Evolutionary conservation across 148 eudicot genomes (phyloP).

Genomic region (Vaccinium macrocarpon): DNA sequence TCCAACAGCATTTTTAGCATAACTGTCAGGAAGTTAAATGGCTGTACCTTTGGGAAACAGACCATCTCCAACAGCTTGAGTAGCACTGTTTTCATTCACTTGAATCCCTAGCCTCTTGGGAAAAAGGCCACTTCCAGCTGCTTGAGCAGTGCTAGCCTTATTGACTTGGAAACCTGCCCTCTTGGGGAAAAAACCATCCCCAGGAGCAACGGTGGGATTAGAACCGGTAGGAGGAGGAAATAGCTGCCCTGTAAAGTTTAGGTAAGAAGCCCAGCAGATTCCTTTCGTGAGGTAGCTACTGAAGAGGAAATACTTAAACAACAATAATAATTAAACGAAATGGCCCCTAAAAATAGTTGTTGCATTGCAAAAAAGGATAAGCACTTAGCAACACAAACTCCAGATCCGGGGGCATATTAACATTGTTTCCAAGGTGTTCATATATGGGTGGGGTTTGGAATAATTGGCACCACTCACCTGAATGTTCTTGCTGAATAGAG

Average conservation of each 20-base stretch:
- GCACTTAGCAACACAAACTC: background rate
- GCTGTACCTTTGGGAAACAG: constrained; percentile 6
- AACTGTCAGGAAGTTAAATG: background rate
- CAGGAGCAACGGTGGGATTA: background rate
- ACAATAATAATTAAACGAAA: background rate
- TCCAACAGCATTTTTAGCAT: background rate
- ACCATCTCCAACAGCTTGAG: constrained; percentile 21
- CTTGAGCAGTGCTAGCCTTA: constrained; percentile 5
- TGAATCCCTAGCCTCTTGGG: constrained; percentile 31
- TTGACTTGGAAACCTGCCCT: background rate
- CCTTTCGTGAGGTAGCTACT: constrained; percentile 6
- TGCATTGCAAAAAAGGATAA: background rate
- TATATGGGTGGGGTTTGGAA: background rate
- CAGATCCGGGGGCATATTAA: background rate
- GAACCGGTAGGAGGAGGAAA: constrained; percentile 8
- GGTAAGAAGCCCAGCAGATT: background rate
- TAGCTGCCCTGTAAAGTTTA: constrained; percentile 1
- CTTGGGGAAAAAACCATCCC: constrained; percentile 10
- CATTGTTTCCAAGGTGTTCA: background rate
- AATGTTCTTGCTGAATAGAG: constrained; percentile 16
- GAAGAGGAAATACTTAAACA: background rate
- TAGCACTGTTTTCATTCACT: constrained; percentile 15
- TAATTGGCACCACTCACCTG: constrained; percentile 22
- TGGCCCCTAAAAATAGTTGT: background rate
- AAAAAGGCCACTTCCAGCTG: constrained; percentile 18